Base-by-base conservation (phyloP, 352 stramenopile genomes). In the Thalassiosira hispida region DNA sequence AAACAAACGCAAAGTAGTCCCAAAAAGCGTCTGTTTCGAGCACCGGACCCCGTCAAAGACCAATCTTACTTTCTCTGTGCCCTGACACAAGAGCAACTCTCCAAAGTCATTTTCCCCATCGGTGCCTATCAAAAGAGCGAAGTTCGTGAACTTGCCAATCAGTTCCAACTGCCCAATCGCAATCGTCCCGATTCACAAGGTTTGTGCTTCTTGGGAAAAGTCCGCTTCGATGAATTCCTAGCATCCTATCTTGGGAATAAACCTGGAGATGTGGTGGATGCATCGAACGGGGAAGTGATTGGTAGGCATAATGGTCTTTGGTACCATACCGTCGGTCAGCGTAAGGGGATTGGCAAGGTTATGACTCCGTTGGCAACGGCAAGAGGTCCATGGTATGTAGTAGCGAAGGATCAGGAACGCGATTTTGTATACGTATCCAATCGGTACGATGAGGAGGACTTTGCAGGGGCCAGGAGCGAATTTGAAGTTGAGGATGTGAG, bases 21-120 rank as follows among this genome's bases (percentile, higher is more conserved):
- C 5, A 44, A 23, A 69, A 81, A 85, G 20, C 68, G 85, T 2
- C 74, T 96, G 16, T 84, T 94, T 46, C 81, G 90, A 12, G 89
- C 85, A n/a, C 91, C 92, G 0, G 93, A 96, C 77, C 79, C 83
- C 1, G 73, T 96, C 18, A 96, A 96, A 77, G 93, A 96, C 79
- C 93, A 96, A 84, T 95, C 91, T 6, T 96, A 96, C 72, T 96
- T 96, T 79, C 83, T 96, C 14, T 95, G 88, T 63, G 84, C 89
- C 18, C 79, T 96, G 25, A 87, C 84, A 44, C 92, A 96, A 81
- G 68, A 82, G 7, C 92, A 96, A 82, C 69, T 96, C 4, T 75
- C 80, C 22, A 83, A 85, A 25, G 76, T 94, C 5, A 55, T 94
- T n/a, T 96, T 96, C 78, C 93, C 93, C 0, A 89, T 96, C 18